phyloP scores from a whole-genome alignment of 2,329 filamentous ascomycete species.

The Cercospora janseana region DNA sequence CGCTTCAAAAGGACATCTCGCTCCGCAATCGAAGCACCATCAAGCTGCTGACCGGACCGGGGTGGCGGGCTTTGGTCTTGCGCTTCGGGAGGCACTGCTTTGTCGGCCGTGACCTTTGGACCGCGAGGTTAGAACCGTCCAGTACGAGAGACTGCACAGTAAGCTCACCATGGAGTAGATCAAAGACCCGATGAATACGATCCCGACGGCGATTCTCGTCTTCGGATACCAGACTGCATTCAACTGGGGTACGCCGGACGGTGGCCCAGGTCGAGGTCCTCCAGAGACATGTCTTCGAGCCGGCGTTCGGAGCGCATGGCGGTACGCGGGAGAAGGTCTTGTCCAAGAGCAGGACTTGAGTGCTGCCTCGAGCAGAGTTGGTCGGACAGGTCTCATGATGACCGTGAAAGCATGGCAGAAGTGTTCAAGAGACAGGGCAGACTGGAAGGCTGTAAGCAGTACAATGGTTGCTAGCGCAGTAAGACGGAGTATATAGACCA shows the following conservation, averaged over 20 bases:
- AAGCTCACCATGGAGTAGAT: constrained; percentile 58
- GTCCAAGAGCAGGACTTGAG: constrained; percentile 26
- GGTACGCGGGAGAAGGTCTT: constrained; percentile 23
- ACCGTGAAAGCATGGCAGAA: not conserved
- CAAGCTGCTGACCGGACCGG: constrained; percentile 43
- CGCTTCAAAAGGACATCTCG: constrained; percentile 78
- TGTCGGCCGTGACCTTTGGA: constrained; percentile 40
- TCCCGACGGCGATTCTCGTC: constrained; percentile 46
- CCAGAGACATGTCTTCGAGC: constrained; percentile 31
- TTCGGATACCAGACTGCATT: constrained; percentile 41
- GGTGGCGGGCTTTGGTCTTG: constrained; percentile 11
- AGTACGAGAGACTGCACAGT: not conserved
- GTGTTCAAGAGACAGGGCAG: not conserved
- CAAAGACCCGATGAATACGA: constrained; percentile 54
- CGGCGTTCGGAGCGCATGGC: constrained; percentile 24
- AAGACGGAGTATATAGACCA: not conserved
- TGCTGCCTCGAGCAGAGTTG: constrained; percentile 27
- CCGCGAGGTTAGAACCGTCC: not conserved
- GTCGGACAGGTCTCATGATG: constrained; percentile 26
- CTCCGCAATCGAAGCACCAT: constrained; percentile 73
- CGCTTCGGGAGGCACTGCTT: constrained; percentile 19
- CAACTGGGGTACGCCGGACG: constrained; percentile 38
- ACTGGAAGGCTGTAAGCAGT: not conserved
- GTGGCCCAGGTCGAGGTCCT: constrained; percentile 25
- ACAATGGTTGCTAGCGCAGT: not conserved